Percentiles rank a stretch among this genome's conserved stretches.
Evolutionary conservation across 2,329 filamentous ascomycete species (phyloP).

Genomic region (Phoma sp.): DNA sequence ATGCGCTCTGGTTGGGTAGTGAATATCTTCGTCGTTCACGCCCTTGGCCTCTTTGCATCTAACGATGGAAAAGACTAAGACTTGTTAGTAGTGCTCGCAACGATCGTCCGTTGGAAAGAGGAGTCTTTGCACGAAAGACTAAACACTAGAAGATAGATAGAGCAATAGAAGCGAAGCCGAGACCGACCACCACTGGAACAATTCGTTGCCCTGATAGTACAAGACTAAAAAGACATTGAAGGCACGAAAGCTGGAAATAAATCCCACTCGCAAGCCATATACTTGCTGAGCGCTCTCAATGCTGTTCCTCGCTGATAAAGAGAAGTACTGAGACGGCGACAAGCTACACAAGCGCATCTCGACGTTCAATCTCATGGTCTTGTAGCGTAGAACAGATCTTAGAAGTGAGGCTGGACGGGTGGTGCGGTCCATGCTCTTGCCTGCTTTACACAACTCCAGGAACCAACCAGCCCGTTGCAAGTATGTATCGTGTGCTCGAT

Average conservation of each 20-base stretch:
- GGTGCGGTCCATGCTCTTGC: background rate
- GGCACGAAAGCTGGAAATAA: conserved; percentile 19
- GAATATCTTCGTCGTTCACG: conserved; percentile 47
- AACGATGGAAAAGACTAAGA: background rate
- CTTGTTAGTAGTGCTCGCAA: background rate
- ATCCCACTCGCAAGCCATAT: conserved; percentile 15
- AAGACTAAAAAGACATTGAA: conserved; percentile 24
- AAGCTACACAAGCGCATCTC: background rate
- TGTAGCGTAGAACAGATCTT: too few relatives aligned
- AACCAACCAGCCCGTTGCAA: background rate
- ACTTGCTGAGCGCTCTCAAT: background rate
- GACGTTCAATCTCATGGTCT: background rate
- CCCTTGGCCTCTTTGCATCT: conserved; percentile 48
- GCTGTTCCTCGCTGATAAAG: background rate
- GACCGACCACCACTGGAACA: background rate
- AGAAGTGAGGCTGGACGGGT: background rate
- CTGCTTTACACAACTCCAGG: background rate
- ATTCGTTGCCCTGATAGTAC: background rate
- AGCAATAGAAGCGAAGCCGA: background rate
- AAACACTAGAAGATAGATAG: too few relatives aligned
- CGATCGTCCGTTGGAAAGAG: background rate
- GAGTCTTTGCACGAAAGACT: background rate
- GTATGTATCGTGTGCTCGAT: background rate
- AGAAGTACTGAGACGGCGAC: background rate
- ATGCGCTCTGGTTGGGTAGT: conserved; percentile 35